phyloP scores from a whole-genome alignment of 495 filamentous ascomycete genomes.

The Rusavskia elegans region DNA sequence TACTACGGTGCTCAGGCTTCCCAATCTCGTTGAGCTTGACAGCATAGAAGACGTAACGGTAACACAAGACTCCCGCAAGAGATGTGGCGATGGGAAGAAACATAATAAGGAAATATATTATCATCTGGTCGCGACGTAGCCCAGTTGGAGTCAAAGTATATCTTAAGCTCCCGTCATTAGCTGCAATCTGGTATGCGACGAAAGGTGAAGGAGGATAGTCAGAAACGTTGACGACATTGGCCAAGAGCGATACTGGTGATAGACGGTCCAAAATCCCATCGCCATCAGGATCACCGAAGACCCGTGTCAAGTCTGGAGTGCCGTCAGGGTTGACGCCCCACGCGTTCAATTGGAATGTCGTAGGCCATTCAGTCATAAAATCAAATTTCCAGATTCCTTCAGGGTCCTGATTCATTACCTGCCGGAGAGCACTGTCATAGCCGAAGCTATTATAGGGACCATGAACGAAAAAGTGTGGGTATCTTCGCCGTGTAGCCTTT shows the following conservation, averaged over 20 bases:
- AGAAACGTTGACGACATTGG: constrained; percentile 32
- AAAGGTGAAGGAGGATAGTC: constrained; percentile 24
- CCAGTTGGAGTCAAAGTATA: constrained; percentile 27
- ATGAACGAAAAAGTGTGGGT: constrained; percentile 43
- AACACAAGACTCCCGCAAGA: constrained; percentile 24
- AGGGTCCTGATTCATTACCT: constrained; percentile 31
- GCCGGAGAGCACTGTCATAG: constrained; percentile 40
- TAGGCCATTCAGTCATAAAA: constrained; percentile 36
- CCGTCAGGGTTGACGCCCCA: constrained; percentile 33
- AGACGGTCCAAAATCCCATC: constrained; percentile 27
- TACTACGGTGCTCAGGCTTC: constrained; percentile 10
- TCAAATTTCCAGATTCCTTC: constrained; percentile 31
- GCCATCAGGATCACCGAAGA: constrained; percentile 35
- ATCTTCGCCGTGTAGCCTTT: constrained; percentile 24
- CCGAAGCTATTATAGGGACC: constrained; percentile 49
- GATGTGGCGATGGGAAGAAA: constrained; percentile 26
- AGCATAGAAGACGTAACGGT: constrained; percentile 30
- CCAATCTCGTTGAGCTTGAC: constrained; percentile 35
- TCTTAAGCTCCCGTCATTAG: constrained; percentile 30
- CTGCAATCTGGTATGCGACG: constrained; percentile 25
- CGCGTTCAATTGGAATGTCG: constrained; percentile 27
- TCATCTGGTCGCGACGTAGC: constrained; percentile 23
- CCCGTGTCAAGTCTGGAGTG: constrained; percentile 27
- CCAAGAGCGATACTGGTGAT: constrained; percentile 22
- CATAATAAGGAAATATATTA: constrained; percentile 28